These are phyloP conservation scores for Chlamydomonas schloesseri DNA, from an alignment of 139 green algal species.

Conservation along the genomic window DNA sequence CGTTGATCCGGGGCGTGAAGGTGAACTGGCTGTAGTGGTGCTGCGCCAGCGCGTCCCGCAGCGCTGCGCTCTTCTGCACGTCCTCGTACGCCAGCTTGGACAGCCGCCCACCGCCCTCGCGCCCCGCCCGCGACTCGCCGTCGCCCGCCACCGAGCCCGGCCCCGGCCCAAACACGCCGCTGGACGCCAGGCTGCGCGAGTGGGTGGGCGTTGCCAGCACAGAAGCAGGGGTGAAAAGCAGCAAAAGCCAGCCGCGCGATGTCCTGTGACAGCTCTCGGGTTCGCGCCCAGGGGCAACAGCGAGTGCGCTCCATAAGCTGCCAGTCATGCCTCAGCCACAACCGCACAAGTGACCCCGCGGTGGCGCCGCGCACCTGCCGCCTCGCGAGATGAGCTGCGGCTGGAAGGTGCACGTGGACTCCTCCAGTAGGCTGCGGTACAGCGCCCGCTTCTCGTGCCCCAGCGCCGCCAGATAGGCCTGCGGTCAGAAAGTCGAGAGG, in stretches of 20 bases:
- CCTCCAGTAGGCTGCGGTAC: slow-evolving; percentile 53
- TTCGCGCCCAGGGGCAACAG: no score
- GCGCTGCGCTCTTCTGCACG: slow-evolving; percentile 44
- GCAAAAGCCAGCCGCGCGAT: no score
- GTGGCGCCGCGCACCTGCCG: slow-evolving; percentile 25
- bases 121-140: background rate
- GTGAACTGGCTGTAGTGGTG: slow-evolving; percentile 62
- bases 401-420: slow-evolving; percentile 43
- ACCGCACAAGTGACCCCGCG: no score
- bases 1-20: slow-evolving; percentile 55
- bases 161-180: background rate
- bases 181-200: slow-evolving; percentile 4
- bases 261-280: no score
- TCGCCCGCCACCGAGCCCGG: background rate
- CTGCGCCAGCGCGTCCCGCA: slow-evolving; percentile 53
- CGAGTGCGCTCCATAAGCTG: no score
- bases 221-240: no score
- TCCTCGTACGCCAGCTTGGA: slow-evolving; percentile 64
- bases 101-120: slow-evolving; percentile 26
- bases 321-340: no score
- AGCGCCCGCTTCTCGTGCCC: slow-evolving; percentile 51
- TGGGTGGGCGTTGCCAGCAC: no score
- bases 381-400: slow-evolving; percentile 16
- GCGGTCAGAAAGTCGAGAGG: background rate
- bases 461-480: slow-evolving; percentile 48